Conservation (phyloP, 2,329 filamentous ascomycete species). For the Cladosporium colombiae region DNA sequence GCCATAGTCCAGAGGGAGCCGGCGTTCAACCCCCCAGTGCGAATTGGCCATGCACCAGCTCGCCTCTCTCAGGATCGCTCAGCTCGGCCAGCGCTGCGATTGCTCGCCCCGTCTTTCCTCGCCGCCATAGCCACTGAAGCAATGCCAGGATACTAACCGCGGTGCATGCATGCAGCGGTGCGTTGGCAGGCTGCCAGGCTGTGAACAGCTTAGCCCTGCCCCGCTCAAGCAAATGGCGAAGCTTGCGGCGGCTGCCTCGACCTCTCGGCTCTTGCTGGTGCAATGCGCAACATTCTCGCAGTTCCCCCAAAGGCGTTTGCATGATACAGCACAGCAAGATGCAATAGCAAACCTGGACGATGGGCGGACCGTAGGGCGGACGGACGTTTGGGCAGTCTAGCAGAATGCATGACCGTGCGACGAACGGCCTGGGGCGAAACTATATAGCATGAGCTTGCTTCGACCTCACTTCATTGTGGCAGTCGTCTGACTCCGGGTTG, state of each 20-base stretch:
- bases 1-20: not conserved
- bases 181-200: constrained; percentile 8
- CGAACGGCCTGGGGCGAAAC: not conserved
- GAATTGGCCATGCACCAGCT: not conserved
- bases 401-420: not conserved
- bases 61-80: not conserved
- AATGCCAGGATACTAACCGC: not conserved
- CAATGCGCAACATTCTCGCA: constrained; percentile 1
- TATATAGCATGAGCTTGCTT: constrained; percentile 11
- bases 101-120: not conserved
- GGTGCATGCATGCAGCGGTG: constrained; percentile 2
- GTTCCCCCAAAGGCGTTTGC: not conserved
- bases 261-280: constrained; percentile 4
- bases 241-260: not conserved
- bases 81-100: not conserved
- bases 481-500: not conserved
- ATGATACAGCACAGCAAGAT: constrained; percentile 6
- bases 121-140: not conserved
- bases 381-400: not conserved
- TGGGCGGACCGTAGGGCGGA: constrained; percentile 1
- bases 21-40: not conserved
- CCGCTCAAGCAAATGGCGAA: not conserved
- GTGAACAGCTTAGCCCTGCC: constrained; percentile 2
- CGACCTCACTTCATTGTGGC: not conserved
- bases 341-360: not conserved